Base-by-base conservation (phyloP, 129 eudicot species). In the Cynara cardunculus region DNA sequence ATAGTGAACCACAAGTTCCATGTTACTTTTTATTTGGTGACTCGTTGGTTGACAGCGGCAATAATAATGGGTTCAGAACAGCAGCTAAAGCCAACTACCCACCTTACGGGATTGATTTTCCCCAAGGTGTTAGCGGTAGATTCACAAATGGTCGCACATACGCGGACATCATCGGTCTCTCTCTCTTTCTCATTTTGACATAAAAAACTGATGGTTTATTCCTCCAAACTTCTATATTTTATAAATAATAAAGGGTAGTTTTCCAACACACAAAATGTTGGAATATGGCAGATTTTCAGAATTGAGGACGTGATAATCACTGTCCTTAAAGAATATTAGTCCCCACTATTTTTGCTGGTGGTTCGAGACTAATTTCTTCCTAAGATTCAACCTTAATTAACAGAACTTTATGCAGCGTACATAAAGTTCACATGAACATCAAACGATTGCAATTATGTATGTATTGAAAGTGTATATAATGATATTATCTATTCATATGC, bases 41-140 rank as follows among this genome's bases (percentile, higher is more conserved):
- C 28, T 24, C 85, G 1, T 74, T 74, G 67, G 85, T 75, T 5
- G 85, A 81, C 25, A 67, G 12, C 3, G 80, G 85, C 9, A 81
- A 81, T 16, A 81, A 74, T 41, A 81, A 81, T 68, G 13, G 6
- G 10, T 85, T 88, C 3, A 7, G 2, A 11, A 87, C 92, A 1
- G 0, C 8, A 31, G 92, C 88, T 21, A 92, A 86, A 81, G 85
- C 87, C 11, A 85, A 92, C 71, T 90, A 71, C 49, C 77, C 65
- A 1, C 98, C 98, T 5, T 93, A 90, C 22, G 94, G 96, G 24
- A 25, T 89, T 46, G 97, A 93, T 81, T 89, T 82, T 69, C 87
- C 89, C 0, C 46, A 35, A 7, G 95, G 90, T 2, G 83, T 78
- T 1, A 86, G 82, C 14, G 93, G 91, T 64, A 76, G 97, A 71